A percentile compares a stretch with the other conserved stretches of the same genome.
Conservation (phyloP, 768 basidiomycete genomes). For the Suillus subaureus region DNA sequence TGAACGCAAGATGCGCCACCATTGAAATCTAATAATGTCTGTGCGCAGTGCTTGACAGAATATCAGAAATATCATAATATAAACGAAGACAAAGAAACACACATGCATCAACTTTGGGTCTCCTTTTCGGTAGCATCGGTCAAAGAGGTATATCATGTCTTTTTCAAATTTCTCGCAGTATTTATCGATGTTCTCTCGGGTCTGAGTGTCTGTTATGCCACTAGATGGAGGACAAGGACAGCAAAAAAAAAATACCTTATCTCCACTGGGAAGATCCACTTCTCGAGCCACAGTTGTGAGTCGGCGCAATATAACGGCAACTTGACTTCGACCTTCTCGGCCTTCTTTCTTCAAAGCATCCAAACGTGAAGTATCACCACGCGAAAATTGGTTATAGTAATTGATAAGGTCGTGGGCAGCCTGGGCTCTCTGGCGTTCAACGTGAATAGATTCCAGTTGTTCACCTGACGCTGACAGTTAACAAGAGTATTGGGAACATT, state of each 20-base stretch:
- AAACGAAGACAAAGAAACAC: constrained; percentile 27
- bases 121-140: constrained; percentile 92
- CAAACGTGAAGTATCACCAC: constrained; percentile 72
- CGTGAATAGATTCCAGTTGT: constrained; percentile 92
- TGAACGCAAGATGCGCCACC: constrained; percentile 96
- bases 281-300: constrained; percentile 90
- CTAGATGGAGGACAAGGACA: not conserved
- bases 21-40: constrained; percentile 96
- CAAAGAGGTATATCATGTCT: constrained; percentile 95
- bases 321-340: constrained; percentile 82
- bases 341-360: constrained; percentile 87
- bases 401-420: constrained; percentile 93
- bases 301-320: constrained; percentile 84
- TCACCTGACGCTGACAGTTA: constrained; percentile 59
- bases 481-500: constrained; percentile 6
- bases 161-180: constrained; percentile 99
- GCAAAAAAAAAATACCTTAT: constrained; percentile 53
- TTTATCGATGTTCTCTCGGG: constrained; percentile 89
- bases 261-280: constrained; percentile 83
- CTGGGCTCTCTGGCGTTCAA: constrained; percentile 89
- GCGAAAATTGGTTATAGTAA: constrained; percentile 91
- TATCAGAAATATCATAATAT: constrained; percentile 13
- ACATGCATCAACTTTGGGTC: constrained; percentile 99
- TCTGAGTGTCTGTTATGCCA: constrained; percentile 43
- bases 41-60: constrained; percentile 83